phyloP scores from a whole-genome alignment of 2,329 filamentous ascomycete genomes.

The Pseudogymnoascus sp. region DNA sequence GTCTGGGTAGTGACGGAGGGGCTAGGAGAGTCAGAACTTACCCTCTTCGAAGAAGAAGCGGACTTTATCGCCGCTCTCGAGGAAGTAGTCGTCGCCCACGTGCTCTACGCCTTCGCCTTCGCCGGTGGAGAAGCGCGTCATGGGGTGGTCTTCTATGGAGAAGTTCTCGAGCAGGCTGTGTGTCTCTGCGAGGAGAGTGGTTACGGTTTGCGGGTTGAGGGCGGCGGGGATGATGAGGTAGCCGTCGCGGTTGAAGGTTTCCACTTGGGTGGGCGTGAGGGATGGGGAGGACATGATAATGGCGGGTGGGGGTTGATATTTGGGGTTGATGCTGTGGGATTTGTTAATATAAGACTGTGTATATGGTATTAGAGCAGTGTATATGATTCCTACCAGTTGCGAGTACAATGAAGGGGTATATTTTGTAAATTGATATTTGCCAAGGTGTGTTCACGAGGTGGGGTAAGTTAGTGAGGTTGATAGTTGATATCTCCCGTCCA shows the following conservation, averaged over 20 bases:
- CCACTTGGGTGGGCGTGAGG: conserved; percentile 64
- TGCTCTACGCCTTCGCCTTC: conserved; percentile 58
- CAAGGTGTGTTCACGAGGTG: not conserved
- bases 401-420: not conserved
- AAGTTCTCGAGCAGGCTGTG: conserved; percentile 67
- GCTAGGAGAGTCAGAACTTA: no score
- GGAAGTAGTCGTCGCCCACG: conserved; percentile 92
- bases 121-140: conserved; percentile 90
- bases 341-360: not conserved
- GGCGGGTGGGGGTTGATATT: not conserved
- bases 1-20: no score
- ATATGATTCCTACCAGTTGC: not conserved
- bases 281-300: conserved; percentile 31
- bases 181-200: conserved; percentile 66
- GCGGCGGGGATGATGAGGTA: conserved; percentile 82
- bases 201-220: conserved; percentile 58
- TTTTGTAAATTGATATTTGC: not conserved
- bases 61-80: conserved; percentile 81
- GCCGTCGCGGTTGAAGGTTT: conserved; percentile 71
- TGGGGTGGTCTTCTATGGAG: conserved; percentile 73
- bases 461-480: not conserved
- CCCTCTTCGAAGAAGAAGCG: conserved; percentile 91
- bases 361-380: not conserved
- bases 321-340: not conserved
- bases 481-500: not conserved